These are phyloP conservation scores for Suillus fuscotomentosus DNA, from an alignment of 768 basidiomycete species.

Conservation along the genomic window DNA sequence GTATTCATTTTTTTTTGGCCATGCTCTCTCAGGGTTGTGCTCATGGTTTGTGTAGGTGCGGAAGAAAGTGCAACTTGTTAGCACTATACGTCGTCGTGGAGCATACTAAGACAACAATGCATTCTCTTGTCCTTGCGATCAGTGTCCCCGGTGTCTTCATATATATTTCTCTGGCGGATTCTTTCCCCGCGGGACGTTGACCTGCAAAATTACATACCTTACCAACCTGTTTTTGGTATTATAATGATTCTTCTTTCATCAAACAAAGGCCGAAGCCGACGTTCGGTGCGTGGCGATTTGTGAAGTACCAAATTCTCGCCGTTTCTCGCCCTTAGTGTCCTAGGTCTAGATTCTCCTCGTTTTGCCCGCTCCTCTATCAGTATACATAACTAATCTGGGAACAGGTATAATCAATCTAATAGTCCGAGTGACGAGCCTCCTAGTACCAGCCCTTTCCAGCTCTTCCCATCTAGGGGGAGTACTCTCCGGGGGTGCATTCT, in stretches of 20 bases:
- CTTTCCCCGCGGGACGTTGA: constrained; percentile 1
- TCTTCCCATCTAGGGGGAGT: not conserved
- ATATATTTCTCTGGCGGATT: not conserved
- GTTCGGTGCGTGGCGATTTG: not conserved
- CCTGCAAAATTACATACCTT: constrained; percentile 5
- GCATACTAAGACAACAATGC: constrained; percentile 39
- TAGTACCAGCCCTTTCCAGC: not conserved
- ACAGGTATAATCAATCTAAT: constrained; percentile 2
- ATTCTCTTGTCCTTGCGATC: constrained; percentile 1
- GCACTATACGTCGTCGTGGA: constrained; percentile 74
- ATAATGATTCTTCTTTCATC: constrained; percentile 4
- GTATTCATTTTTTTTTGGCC: constrained; percentile 37
- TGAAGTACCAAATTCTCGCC: not conserved
- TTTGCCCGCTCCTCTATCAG: not conserved
- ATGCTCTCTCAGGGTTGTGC: constrained; percentile 12
- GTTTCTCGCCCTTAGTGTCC: not conserved
- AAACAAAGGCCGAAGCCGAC: not conserved
- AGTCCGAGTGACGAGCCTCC: not conserved
- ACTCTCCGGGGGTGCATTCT: not conserved
- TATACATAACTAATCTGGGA: not conserved
- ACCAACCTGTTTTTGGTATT: not conserved
- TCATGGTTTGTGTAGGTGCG: constrained; percentile 56
- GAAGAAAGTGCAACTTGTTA: constrained; percentile 78
- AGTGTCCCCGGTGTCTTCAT: not conserved
- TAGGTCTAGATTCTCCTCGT: not conserved